These are phyloP conservation scores for Aspergillus oerlinghausenensis DNA, from an alignment of 2,329 filamentous ascomycete genomes.

Conservation along the genomic window DNA sequence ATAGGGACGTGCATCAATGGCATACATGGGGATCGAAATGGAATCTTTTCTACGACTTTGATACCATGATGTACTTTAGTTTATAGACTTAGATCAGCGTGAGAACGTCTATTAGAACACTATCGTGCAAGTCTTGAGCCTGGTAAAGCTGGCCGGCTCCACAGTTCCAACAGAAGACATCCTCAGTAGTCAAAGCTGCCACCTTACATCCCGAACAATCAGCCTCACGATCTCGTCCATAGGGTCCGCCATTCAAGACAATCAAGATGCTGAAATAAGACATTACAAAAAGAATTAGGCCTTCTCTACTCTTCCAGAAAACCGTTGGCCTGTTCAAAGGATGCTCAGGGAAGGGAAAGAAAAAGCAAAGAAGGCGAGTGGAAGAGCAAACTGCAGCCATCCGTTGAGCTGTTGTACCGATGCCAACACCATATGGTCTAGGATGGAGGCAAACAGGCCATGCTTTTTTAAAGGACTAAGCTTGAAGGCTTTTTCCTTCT, in stretches of 20 bases:
- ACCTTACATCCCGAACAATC: not conserved
- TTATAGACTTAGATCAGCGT: not conserved
- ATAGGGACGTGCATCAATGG: not conserved
- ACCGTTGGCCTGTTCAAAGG: not conserved
- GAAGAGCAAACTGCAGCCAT: conserved; percentile 19
- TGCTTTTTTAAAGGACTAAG: not conserved
- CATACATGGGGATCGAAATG: not conserved
- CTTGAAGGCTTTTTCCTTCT: conserved; percentile 2
- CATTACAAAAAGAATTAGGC: not conserved
- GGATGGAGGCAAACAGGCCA: not conserved
- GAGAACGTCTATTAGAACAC: not conserved
- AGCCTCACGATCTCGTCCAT: not conserved
- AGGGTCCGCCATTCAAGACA: not conserved
- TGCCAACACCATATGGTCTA: conserved; percentile 10
- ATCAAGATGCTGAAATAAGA: not conserved
- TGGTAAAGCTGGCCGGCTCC: not conserved
- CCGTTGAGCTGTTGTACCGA: conserved; percentile 21
- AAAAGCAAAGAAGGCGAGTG: conserved; percentile 4
- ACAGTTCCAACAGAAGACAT: not conserved
- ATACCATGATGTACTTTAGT: not conserved
- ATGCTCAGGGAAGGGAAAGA: conserved; percentile 2
- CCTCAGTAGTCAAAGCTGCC: not conserved
- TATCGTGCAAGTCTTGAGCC: not conserved
- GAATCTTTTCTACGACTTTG: not conserved
- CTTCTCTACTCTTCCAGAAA: not conserved